phyloP scores from a whole-genome alignment of 2,329 filamentous ascomycete genomes.

The Pseudocercospora macadamiae region DNA sequence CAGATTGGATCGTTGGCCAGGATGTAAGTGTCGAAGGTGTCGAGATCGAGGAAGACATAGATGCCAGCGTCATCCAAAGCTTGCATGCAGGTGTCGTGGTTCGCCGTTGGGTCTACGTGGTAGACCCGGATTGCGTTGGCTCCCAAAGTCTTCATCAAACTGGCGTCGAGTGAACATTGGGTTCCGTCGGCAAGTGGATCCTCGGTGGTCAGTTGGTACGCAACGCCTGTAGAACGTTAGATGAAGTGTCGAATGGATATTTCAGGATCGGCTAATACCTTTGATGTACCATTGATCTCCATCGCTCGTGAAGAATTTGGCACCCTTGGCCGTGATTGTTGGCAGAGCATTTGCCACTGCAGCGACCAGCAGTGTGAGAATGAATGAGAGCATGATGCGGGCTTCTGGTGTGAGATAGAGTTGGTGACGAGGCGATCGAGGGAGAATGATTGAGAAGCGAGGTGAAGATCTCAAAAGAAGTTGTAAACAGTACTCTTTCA shows the following conservation, averaged over 20 bases:
- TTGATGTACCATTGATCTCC: conserved; percentile 84
- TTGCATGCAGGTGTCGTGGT: conserved; percentile 81
- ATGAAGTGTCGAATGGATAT: neutral
- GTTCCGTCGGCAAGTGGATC: conserved; percentile 76
- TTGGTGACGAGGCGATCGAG: neutral
- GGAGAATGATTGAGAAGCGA: neutral
- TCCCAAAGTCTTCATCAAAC: conserved; percentile 77
- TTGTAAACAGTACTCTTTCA: neutral
- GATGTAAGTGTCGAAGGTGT: conserved; percentile 72
- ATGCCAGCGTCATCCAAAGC: conserved; percentile 79
- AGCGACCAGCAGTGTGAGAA: conserved; percentile 24
- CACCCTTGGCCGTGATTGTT: conserved; percentile 65
- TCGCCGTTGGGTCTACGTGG: conserved; percentile 71
- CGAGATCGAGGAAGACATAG: conserved; percentile 82
- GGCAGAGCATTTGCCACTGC: conserved; percentile 52
- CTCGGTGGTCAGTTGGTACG: conserved; percentile 57
- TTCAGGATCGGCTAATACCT: conserved; percentile 52
- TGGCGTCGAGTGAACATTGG: conserved; percentile 76
- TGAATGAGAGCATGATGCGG: conserved; percentile 16
- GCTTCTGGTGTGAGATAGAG: neutral
- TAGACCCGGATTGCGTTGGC: conserved; percentile 87
- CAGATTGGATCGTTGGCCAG: conserved; percentile 59
- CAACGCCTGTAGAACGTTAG: conserved; percentile 34
- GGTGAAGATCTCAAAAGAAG: neutral
- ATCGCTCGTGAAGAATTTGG: conserved; percentile 83